A percentile compares a stretch with the other conserved stretches of the same genome.
Evolutionary conservation across 305 asterid species (phyloP).

Genomic region (Galium porrigens): DNA sequence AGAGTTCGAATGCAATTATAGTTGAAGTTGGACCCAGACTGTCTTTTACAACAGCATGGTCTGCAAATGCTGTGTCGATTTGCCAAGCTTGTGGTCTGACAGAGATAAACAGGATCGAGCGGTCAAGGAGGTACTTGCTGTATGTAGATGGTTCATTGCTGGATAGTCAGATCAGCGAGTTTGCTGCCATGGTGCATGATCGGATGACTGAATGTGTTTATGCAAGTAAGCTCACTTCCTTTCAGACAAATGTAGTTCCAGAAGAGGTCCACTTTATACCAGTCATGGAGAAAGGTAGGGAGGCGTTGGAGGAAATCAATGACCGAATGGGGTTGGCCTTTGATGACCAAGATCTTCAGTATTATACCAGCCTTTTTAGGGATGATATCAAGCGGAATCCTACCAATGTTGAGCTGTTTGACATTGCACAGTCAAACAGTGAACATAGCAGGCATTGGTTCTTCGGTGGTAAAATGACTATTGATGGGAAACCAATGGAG

Average conservation of each 20-base stretch:
- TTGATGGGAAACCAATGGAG: constrained; percentile 62
- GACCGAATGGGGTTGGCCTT: constrained; percentile 86
- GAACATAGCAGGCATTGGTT: constrained; percentile 98
- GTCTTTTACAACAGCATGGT: constrained; percentile 94
- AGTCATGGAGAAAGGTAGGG: constrained; percentile 75
- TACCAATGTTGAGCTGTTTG: constrained; percentile 77
- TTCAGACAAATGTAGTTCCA: constrained; percentile 47
- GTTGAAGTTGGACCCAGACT: constrained; percentile 90
- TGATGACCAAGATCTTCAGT: constrained; percentile 83
- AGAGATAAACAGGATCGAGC: constrained; percentile 59
- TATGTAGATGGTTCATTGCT: constrained; percentile 28
- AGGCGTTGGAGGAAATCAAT: constrained; percentile 79
- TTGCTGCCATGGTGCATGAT: constrained; percentile 75
- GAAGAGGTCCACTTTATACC: constrained; percentile 64
- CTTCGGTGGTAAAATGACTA: constrained; percentile 66
- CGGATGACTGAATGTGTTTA: constrained; percentile 86
- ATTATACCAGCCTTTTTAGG: constrained; percentile 70
- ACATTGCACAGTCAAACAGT: constrained; percentile 93
- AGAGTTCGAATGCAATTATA: constrained; percentile 21
- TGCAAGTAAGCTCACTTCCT: constrained; percentile 54
- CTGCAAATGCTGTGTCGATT: constrained; percentile 82
- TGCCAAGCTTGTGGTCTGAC: constrained; percentile 75
- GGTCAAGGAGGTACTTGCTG: constrained; percentile 72
- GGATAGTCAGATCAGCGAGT: constrained; percentile 50
- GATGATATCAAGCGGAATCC: constrained; percentile 73